phyloP scores from a whole-genome alignment of 305 asterid species.

The Solanum hybrid region DNA sequence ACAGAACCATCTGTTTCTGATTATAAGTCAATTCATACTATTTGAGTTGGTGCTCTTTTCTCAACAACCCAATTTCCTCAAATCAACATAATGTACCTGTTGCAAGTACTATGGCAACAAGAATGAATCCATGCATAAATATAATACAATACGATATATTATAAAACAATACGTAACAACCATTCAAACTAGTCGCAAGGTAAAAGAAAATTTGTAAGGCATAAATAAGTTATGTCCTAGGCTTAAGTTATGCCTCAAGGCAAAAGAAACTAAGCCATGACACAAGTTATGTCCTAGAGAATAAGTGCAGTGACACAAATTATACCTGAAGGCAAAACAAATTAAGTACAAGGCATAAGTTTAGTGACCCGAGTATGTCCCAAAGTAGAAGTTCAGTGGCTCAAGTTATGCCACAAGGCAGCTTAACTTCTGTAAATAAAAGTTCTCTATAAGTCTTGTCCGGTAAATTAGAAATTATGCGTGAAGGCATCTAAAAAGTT shows the following conservation, averaged over 20 bases:
- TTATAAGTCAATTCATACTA: too few relatives aligned
- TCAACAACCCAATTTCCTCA: not conserved
- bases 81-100: not conserved
- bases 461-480: not conserved
- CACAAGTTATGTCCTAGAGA: not conserved
- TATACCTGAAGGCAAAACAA: not conserved
- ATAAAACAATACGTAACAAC: not conserved
- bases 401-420: not conserved
- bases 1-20: too few relatives aligned
- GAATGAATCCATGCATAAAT: not conserved
- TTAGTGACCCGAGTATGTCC: not conserved
- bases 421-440: not conserved
- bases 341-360: not conserved
- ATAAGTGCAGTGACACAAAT: not conserved
- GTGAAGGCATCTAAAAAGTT: not conserved
- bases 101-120: not conserved
- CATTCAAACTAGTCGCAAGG: not conserved
- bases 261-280: not conserved
- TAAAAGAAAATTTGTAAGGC: not conserved
- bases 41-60: not conserved
- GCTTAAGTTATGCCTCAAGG: not conserved
- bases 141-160: too few relatives aligned
- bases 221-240: too few relatives aligned
- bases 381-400: not conserved
- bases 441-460: not conserved